A percentile compares a stretch with the other conserved stretches of the same genome.
These are phyloP conservation scores for Epicoccum nigrum DNA, from an alignment of 2,329 filamentous ascomycete species.

Conservation along the genomic window DNA sequence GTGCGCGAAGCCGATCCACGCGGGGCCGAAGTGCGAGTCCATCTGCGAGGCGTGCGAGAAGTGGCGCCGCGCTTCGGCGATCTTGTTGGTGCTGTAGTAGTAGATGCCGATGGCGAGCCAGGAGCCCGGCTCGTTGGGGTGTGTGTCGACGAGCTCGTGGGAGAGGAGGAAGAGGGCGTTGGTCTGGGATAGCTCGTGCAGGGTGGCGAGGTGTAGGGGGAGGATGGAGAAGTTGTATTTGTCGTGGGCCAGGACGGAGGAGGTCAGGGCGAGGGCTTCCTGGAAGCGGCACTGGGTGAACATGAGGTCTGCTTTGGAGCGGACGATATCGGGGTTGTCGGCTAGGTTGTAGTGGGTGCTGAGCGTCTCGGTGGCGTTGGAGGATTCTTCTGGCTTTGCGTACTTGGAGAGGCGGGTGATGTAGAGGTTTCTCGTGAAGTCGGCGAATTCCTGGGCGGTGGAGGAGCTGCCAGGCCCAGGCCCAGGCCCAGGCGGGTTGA, in stretches of 20 bases:
- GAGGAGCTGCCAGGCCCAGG: slow-evolving; percentile 70
- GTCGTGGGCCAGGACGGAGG: slow-evolving; percentile 79
- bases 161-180: slow-evolving; percentile 90
- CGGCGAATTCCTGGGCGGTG: slow-evolving; percentile 80
- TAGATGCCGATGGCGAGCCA: slow-evolving; percentile 96
- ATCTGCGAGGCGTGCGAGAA: slow-evolving; percentile 98
- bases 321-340: slow-evolving; percentile 85
- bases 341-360: slow-evolving; percentile 91
- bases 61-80: slow-evolving; percentile 91
- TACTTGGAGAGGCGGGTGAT: slow-evolving; percentile 96
- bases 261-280: slow-evolving; percentile 83
- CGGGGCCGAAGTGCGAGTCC: slow-evolving; percentile 95
- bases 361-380: slow-evolving; percentile 84
- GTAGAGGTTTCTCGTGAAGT: slow-evolving; percentile 96
- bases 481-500: slow-evolving; percentile 70
- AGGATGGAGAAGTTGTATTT: slow-evolving; percentile 90
- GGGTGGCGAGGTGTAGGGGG: slow-evolving; percentile 86
- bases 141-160: slow-evolving; percentile 89
- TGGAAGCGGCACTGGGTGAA: slow-evolving; percentile 95
- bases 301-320: slow-evolving; percentile 86
- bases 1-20: slow-evolving; percentile 98
- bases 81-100: slow-evolving; percentile 86
- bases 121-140: slow-evolving; percentile 87
- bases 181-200: slow-evolving; percentile 85
- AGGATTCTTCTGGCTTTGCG: slow-evolving; percentile 81